These are phyloP conservation scores for Mortierella sp. DNA, from an alignment of 371 early-diverging fungal genomes.

Conservation along the genomic window DNA sequence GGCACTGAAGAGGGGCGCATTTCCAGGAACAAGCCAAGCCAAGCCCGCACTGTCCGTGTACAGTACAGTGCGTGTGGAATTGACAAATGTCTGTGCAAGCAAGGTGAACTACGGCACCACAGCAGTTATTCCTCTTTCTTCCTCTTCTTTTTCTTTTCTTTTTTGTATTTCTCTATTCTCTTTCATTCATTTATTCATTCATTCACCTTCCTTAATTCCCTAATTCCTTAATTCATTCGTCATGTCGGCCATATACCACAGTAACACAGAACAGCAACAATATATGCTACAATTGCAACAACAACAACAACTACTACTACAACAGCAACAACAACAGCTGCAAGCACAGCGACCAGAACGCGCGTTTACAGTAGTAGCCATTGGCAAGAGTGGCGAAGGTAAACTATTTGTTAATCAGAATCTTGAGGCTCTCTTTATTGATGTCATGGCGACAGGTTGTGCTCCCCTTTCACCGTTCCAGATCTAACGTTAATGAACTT, in stretches of 20 bases:
- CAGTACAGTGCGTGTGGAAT: too few relatives aligned
- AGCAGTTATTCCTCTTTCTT: background rate
- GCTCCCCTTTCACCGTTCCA: too few relatives aligned
- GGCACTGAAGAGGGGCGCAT: too few relatives aligned
- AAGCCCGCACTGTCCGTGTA: too few relatives aligned
- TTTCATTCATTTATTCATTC: background rate
- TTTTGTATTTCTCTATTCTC: background rate
- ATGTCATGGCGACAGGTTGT: too few relatives aligned
- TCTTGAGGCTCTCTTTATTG: background rate
- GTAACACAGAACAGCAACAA: slow-evolving; percentile 31
- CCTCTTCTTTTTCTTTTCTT: background rate
- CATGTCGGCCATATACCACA: background rate
- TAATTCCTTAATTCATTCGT: background rate
- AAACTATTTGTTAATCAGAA: background rate
- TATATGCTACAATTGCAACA: slow-evolving; percentile 19
- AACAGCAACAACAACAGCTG: slow-evolving; percentile 19
- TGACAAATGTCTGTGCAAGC: too few relatives aligned
- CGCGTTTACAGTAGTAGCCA: slow-evolving; percentile 48
- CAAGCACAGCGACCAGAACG: slow-evolving; percentile 17
- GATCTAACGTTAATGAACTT: background rate
- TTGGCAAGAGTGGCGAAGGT: slow-evolving; percentile 58
- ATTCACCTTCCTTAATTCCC: background rate
- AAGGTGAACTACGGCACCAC: too few relatives aligned
- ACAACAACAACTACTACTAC: slow-evolving; percentile 24
- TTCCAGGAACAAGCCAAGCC: too few relatives aligned